phyloP scores from a whole-genome alignment of 75 land plant genomes.

The Selaginella moellendorffii region DNA sequence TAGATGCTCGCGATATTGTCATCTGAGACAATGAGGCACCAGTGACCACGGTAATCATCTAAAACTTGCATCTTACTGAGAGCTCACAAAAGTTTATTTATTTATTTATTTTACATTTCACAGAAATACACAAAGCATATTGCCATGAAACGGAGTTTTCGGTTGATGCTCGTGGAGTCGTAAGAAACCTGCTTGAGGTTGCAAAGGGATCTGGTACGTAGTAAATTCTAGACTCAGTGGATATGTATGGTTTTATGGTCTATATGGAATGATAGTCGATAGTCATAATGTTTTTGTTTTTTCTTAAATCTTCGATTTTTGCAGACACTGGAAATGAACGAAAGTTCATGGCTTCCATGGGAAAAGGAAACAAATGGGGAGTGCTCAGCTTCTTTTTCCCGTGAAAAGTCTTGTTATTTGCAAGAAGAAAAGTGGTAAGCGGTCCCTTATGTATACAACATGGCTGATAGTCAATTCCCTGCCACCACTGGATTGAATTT shows the following conservation, averaged over 20 bases:
- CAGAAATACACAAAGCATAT: constrained; percentile 93
- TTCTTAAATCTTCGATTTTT: too few species aligned
- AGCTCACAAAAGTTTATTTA: not conserved
- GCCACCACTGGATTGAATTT: too few species aligned
- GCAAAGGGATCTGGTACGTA: constrained; percentile 76
- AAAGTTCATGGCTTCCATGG: too few species aligned
- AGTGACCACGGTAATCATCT: constrained; percentile 85
- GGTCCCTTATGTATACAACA: too few species aligned
- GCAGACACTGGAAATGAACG: too few species aligned
- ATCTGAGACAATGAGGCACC: constrained; percentile 97
- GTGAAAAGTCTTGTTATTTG: too few species aligned
- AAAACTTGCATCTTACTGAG: not conserved
- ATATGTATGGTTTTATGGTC: not conserved
- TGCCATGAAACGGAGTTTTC: constrained; percentile 83
- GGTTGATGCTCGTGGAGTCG: constrained; percentile 78
- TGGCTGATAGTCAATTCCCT: too few species aligned
- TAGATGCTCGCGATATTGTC: constrained; percentile 86
- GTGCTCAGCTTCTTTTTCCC: too few species aligned
- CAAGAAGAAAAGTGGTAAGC: too few species aligned
- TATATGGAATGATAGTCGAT: not conserved
- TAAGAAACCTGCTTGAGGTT: constrained; percentile 73
- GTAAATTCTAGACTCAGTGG: constrained; percentile 6
- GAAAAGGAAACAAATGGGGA: not conserved
- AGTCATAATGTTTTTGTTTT: too few species aligned
- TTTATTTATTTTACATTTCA: not conserved